Conservation (phyloP, 495 filamentous ascomycete species). For the Aspergillus asperescens region DNA sequence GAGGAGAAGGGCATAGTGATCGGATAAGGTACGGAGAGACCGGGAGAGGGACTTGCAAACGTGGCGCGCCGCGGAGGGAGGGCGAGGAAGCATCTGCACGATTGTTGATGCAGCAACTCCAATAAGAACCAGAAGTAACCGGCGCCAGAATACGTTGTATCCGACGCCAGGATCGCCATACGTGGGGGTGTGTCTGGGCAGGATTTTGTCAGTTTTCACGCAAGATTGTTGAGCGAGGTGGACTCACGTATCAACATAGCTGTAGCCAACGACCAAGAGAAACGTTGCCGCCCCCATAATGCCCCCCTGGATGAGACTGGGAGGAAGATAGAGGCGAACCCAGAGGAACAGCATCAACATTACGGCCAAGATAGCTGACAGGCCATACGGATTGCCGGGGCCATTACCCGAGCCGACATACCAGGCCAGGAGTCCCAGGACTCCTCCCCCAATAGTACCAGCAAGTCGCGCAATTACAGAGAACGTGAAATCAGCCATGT, state of each 20-base stretch:
- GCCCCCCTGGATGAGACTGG: conserved; percentile 25
- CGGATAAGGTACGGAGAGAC: conserved; percentile 32
- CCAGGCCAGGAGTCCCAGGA: conserved; percentile 39
- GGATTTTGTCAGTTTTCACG: neutral
- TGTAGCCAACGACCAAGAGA: conserved; percentile 38
- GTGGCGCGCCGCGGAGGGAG: conserved; percentile 39
- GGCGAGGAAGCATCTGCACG: conserved; percentile 40
- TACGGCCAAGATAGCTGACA: conserved; percentile 33
- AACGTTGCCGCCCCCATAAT: conserved; percentile 42
- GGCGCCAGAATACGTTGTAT: conserved; percentile 43
- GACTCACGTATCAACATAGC: conserved; percentile 33
- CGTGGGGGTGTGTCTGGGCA: conserved; percentile 27
- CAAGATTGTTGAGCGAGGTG: neutral
- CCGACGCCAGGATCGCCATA: conserved; percentile 43
- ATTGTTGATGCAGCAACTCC: conserved; percentile 35
- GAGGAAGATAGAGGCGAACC: conserved; percentile 32
- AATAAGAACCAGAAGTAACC: conserved; percentile 38
- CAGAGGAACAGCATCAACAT: conserved; percentile 35
- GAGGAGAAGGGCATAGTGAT: conserved; percentile 43
- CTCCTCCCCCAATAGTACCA: conserved; percentile 37
- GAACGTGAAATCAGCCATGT: conserved; percentile 43
- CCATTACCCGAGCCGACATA: conserved; percentile 44
- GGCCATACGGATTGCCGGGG: conserved; percentile 37
- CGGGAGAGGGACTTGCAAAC: conserved; percentile 39
- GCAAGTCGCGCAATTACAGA: conserved; percentile 28